Conservation (phyloP, 2,329 filamentous ascomycete genomes). For the Gyromitra esculenta region DNA sequence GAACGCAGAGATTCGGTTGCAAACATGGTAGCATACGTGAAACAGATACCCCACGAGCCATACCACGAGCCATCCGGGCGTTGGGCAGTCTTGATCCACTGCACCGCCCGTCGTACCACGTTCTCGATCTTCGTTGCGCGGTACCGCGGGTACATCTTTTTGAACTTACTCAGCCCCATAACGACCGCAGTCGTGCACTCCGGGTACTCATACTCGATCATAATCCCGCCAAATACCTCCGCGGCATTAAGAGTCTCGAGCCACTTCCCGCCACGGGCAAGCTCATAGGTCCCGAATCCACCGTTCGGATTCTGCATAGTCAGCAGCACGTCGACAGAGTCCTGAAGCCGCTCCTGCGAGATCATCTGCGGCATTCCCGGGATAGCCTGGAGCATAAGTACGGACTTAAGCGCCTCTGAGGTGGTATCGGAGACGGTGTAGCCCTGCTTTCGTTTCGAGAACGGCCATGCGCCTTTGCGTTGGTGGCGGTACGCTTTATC, state of each 20-base stretch:
- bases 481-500: slow-evolving; percentile 86
- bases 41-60: slow-evolving; percentile 97
- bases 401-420: slow-evolving; percentile 86
- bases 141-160: slow-evolving; percentile 82
- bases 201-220: slow-evolving; percentile 98
- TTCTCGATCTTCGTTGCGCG: slow-evolving; percentile 76
- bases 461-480: slow-evolving; percentile 93
- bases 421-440: slow-evolving; percentile 97
- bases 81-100: slow-evolving; percentile 84
- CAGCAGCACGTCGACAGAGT: slow-evolving; percentile 88
- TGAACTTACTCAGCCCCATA: slow-evolving; percentile 84
- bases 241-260: slow-evolving; percentile 92
- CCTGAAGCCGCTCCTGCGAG: slow-evolving; percentile 79
- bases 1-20: slow-evolving; percentile 85
- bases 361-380: slow-evolving; percentile 78
- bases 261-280: slow-evolving; percentile 77
- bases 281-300: slow-evolving; percentile 90
- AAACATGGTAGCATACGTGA: slow-evolving; percentile 97
- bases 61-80: slow-evolving; percentile 92
- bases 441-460: slow-evolving; percentile 90
- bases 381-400: slow-evolving; percentile 83
- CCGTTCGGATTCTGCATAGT: slow-evolving; percentile 86
- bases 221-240: slow-evolving; percentile 95
- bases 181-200: slow-evolving; percentile 97
- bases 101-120: slow-evolving; percentile 77